Percentiles rank a stretch among this genome's conserved stretches.
Conservation (phyloP, 148 eudicot species). For the Fallopia convolvulus region DNA sequence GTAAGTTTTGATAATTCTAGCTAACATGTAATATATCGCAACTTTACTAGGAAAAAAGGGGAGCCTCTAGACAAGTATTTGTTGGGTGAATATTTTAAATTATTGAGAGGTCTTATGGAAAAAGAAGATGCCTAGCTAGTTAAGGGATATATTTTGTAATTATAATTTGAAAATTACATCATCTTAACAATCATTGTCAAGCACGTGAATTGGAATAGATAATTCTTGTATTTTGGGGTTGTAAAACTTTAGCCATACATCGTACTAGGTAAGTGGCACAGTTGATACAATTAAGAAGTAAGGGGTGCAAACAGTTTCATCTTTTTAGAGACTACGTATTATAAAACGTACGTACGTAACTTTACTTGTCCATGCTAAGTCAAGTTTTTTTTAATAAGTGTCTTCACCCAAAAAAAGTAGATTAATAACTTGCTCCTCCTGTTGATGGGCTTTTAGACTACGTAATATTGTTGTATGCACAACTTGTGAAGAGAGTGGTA, state of each 20-base stretch:
- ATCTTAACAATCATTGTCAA: background rate
- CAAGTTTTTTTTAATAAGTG: no score
- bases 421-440: no score
- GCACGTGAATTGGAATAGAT: background rate
- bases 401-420: no score
- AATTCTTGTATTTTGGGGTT: background rate
- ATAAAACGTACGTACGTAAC: no score
- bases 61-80: no score
- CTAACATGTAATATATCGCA: background rate
- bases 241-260: background rate
- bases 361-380: no score
- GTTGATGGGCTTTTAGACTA: no score
- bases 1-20: background rate
- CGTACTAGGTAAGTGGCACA: background rate
- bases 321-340: background rate
- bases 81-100: background rate
- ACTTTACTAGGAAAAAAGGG: background rate
- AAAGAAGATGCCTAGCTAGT: background rate
- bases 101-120: background rate
- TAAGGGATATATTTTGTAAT: background rate
- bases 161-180: background rate
- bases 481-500: no score
- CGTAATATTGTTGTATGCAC: no score
- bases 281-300: no score
- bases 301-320: background rate